A percentile compares a stretch with the other conserved stretches of the same genome.
These are phyloP conservation scores for Hansenula lynferdii DNA, from an alignment of 1,139 yeast genomes.

Conservation along the genomic window DNA sequence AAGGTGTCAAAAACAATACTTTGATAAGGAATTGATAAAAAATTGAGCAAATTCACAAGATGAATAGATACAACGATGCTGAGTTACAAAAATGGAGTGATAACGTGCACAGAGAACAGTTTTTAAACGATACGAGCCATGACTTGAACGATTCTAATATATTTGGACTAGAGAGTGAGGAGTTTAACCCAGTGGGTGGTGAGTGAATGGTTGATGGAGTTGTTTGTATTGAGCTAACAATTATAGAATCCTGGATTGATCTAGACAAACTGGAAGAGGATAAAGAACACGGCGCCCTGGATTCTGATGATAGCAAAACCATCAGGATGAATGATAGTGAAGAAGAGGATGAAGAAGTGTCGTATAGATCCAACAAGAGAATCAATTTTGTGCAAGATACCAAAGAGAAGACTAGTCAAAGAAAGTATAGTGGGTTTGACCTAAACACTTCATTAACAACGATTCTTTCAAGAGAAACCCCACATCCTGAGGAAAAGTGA, in stretches of 20 bases:
- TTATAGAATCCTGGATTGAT: conserved; percentile 2
- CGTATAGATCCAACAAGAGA: background rate
- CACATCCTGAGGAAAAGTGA: background rate
- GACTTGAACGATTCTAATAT: background rate
- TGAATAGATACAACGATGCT: background rate
- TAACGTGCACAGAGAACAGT: background rate
- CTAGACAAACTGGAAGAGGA: background rate
- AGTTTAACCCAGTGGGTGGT: background rate
- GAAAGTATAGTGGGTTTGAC: background rate
- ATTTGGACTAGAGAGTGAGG: background rate
- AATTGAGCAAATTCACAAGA: background rate
- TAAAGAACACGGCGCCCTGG: background rate
- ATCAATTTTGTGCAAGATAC: background rate
- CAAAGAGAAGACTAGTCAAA: background rate
- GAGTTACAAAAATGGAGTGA: conserved; percentile 1
- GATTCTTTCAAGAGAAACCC: conserved; percentile 1
- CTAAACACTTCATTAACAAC: conserved; percentile 3
- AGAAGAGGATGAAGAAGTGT: background rate
- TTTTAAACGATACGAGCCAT: background rate
- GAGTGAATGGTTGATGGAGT: background rate
- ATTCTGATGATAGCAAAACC: conserved; percentile 1
- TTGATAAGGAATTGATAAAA: background rate
- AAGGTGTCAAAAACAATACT: background rate
- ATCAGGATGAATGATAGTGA: background rate
- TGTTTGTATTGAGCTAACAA: background rate